Evolutionary conservation across 345 rosid genomes (phyloP).

Genomic region (Cardamine chenopodiifolia): DNA sequence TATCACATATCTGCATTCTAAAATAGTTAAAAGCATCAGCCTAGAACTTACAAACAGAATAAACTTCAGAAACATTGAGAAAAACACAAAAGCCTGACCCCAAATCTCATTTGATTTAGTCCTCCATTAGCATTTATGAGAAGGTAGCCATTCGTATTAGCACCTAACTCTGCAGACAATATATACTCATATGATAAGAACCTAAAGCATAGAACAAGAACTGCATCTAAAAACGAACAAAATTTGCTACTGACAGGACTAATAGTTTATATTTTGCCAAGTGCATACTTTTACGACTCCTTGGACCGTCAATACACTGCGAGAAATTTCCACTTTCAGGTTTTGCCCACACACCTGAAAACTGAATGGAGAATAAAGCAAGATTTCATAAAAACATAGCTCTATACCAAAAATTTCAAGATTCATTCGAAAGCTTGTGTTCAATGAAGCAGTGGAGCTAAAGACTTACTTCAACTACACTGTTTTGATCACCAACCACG

Average conservation of each 20-base stretch:
- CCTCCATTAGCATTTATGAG: constrained; percentile 96
- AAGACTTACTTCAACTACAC: constrained; percentile 59
- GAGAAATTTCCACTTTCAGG: constrained; percentile 79
- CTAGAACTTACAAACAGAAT: constrained; percentile 23
- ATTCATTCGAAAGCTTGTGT: constrained; percentile 13
- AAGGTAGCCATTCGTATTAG: constrained; percentile 79
- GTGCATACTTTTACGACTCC: constrained; percentile 64
- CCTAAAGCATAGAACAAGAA: constrained; percentile 28
- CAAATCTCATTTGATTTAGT: constrained; percentile 99
- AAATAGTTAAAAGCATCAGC: constrained; percentile 55
- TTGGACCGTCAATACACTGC: constrained; percentile 66
- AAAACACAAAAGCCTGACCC: constrained; percentile 75
- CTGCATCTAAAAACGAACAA: neutral
- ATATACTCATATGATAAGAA: neutral
- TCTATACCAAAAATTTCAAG: neutral
- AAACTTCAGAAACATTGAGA: constrained; percentile 34
- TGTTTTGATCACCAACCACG: constrained; percentile 36
- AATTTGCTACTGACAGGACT: constrained; percentile 3
- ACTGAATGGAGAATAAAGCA: constrained; percentile 51
- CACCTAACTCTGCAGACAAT: constrained; percentile 59
- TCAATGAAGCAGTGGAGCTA: constrained; percentile 9
- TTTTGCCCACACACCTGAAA: constrained; percentile 80
- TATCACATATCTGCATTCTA: constrained; percentile 94
- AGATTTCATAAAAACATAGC: neutral
- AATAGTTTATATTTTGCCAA: neutral